Conservation (phyloP, 2,329 filamentous ascomycete genomes). For the Botrytis sinoallii region DNA sequence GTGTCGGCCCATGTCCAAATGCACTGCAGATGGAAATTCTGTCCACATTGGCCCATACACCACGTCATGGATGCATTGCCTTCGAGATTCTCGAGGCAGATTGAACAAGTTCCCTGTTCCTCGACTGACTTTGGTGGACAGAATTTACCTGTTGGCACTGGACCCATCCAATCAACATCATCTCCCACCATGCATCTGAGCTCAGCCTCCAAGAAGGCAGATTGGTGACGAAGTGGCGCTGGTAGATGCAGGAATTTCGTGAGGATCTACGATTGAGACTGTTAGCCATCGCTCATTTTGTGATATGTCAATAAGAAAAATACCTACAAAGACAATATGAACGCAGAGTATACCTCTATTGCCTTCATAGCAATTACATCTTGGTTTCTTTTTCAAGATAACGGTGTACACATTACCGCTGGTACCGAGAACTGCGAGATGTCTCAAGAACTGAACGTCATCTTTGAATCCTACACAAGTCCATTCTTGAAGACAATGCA, state of each 20-base stretch:
- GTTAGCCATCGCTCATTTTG: not conserved
- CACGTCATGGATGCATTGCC: not conserved
- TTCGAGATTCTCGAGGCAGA: not conserved
- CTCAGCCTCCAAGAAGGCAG: not conserved
- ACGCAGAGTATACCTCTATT: constrained; percentile 59
- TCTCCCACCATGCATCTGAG: not conserved
- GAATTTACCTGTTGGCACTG: not conserved
- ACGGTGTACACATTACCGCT: constrained; percentile 63
- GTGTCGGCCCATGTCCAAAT: not conserved
- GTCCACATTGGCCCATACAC: not conserved
- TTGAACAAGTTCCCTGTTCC: not conserved
- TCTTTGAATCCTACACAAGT: accelerated
- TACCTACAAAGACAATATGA: constrained; percentile 55
- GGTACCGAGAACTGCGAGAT: constrained; percentile 50
- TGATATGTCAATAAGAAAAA: constrained; percentile 26
- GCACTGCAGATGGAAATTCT: not conserved
- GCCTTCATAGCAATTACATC: constrained; percentile 54
- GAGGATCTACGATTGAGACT: not conserved
- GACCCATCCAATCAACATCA: not conserved
- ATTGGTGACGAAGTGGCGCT: not conserved
- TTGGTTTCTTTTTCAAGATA: constrained; percentile 49
- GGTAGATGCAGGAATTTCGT: not conserved
- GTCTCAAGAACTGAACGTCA: too few relatives aligned
- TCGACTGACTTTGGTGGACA: not conserved
- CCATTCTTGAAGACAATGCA: not conserved